phyloP scores from a whole-genome alignment of 371 early-diverging fungal species.

The Entomophthora muscae region DNA sequence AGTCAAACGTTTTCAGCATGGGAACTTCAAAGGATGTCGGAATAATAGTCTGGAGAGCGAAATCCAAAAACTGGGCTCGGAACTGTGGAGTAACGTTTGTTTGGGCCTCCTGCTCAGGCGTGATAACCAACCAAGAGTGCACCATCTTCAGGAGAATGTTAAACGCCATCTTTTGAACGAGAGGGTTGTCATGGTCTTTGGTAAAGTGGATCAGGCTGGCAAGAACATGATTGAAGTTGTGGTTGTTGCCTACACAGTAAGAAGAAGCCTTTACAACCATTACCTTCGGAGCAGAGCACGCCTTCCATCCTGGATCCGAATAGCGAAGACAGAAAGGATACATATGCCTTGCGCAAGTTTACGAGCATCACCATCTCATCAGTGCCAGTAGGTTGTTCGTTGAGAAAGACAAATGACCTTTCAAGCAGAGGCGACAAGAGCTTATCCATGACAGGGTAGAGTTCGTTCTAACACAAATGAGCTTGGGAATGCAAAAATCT shows the following conservation, averaged over 20 bases:
- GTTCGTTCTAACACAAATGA: slow-evolving; percentile 18
- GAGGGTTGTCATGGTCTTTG: slow-evolving; percentile 23
- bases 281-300: slow-evolving; percentile 55
- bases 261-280: slow-evolving; percentile 1
- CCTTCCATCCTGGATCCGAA: slow-evolving; percentile 65
- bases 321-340: slow-evolving; percentile 59
- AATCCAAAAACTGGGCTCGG: slow-evolving; percentile 41
- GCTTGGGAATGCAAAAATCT: slow-evolving; percentile 28
- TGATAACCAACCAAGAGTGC: slow-evolving; percentile 44
- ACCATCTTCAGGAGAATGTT: slow-evolving; percentile 62
- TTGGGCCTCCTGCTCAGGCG: slow-evolving; percentile 8
- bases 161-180: slow-evolving; percentile 66
- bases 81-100: slow-evolving; percentile 9
- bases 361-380: slow-evolving; percentile 65
- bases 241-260: slow-evolving; percentile 33
- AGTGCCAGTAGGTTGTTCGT: slow-evolving; percentile 67
- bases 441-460: slow-evolving; percentile 42
- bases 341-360: slow-evolving; percentile 64
- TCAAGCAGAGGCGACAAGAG: slow-evolving; percentile 63
- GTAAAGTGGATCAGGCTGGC: slow-evolving; percentile 57
- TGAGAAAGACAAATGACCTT: slow-evolving; percentile 64
- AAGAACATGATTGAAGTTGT: slow-evolving; percentile 49
- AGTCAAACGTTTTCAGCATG: slow-evolving; percentile 49
- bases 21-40: slow-evolving; percentile 70
- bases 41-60: slow-evolving; percentile 60